Base-by-base conservation (phyloP, 768 basidiomycete species). In the Suillus alpinus region DNA sequence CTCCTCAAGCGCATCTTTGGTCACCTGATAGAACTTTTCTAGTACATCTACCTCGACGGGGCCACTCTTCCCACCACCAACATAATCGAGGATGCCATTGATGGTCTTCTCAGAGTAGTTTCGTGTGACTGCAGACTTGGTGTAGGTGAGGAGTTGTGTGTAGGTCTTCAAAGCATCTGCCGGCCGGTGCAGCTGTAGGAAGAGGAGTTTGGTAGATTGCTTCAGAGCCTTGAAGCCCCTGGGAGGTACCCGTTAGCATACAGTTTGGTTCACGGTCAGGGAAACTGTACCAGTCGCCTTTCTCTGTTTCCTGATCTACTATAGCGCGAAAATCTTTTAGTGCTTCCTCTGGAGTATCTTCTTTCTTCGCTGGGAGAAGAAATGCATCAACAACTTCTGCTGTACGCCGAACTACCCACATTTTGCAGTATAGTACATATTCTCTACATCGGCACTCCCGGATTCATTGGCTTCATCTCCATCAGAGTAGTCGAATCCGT, bases 141-240 rank as follows among this genome's bases (percentile, higher is more conserved):
- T 98, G 75, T 98, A 98, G 0, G 89, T 87, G 57, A 99, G 79
- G 5, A 99, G 83, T 65, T 89, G 84, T 20, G 79, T 88, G 72
- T 99, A 99, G 8, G 94, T 89, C 71, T 84, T 78, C 60, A 98
- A 77, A 0, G 97, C 97, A 56, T 95, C 91, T 50, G 83, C 81
- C 23, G 95, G 94, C 69, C 92, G 80, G 66, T 86, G 83, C 31
- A 95, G 81, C 26, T 77, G 78, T 56, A 96, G 82, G 73, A 91
- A 99, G 59, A 95, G 85, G 56, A 98, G 80, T 73, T 99, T 99
- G 18, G 95, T 98, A 56, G 91, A 92, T 69, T 99, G 97, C 69
- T 99, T 99, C 62, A 99, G 82, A 6, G 95, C 93, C 74, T 99
- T 99, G 85, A 99, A 99, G 2, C 95, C 97, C 96, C 95, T 98